These are phyloP conservation scores for Suhomyces canberraensis DNA, from an alignment of 805 yeast genomes.

Conservation along the genomic window DNA sequence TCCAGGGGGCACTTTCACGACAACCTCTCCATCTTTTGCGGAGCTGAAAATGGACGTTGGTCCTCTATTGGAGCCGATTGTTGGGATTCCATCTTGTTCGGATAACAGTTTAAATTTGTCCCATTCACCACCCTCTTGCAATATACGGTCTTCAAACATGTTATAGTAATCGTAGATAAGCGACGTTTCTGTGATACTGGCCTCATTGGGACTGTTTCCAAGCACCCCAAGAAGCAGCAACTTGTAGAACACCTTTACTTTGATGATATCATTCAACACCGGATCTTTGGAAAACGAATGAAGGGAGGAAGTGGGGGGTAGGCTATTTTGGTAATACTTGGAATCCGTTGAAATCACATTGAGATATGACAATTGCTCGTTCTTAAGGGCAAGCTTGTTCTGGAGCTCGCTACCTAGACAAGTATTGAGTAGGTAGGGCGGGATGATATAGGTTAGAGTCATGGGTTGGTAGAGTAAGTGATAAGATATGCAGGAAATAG, in stretches of 20 bases:
- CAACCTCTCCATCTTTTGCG: conserved; percentile 10
- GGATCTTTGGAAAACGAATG: conserved; percentile 29
- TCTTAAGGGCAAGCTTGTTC: conserved; percentile 18
- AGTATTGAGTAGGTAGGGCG: conserved; percentile 42
- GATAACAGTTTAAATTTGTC: conserved; percentile 1
- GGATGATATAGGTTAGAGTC: conserved; percentile 28
- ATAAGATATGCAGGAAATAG: too few species aligned
- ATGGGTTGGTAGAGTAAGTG: not conserved
- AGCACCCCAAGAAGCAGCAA: conserved; percentile 34
- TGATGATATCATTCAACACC: conserved; percentile 28
- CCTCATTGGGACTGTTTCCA: conserved; percentile 30
- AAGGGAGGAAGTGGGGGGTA: conserved; percentile 10
- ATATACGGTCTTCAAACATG: conserved; percentile 3
- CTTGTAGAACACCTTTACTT: conserved; percentile 31
- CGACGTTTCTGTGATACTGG: not conserved
- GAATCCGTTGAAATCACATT: conserved; percentile 28
- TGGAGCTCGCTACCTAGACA: conserved; percentile 33
- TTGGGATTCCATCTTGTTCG: not conserved
- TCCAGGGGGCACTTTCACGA: conserved; percentile 13
- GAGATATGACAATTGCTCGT: conserved; percentile 22
- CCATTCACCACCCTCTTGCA: conserved; percentile 1
- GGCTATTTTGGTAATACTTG: conserved; percentile 18
- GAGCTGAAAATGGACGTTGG: conserved; percentile 4
- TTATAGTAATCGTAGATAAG: conserved; percentile 1
- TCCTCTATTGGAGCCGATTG: not conserved